Evolutionary conservation across 2,329 filamentous ascomycete species (phyloP), one percentile per base, ranked within the genome.

Genomic region (Lithohypha guttulata): DNA sequence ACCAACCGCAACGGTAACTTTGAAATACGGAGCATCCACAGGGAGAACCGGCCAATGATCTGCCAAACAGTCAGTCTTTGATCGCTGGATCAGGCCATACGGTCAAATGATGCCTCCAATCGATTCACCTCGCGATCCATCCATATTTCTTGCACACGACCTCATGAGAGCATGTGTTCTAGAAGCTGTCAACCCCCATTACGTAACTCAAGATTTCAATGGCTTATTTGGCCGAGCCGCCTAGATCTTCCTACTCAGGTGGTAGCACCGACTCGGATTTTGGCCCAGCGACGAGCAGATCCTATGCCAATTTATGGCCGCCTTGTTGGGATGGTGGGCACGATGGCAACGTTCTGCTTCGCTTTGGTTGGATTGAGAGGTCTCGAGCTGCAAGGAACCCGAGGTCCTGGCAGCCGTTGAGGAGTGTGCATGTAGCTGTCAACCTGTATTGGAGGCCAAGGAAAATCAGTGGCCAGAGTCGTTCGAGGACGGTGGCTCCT

Each of bases 251-350:
- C 17, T 13, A 11, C 17, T 14, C 27, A 29, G 27, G 27, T 29
- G 27, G n/a, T 29, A 29, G 27, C 27, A 29, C 27, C 27, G 27
- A 29, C 27, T 29, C 27, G 27, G 27, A 29, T 29, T 14, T 29
- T 14, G 27, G 27, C 27, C 17, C 27, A 29, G 27, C 17, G 27
- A 29, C 17, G 27, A 29, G 27, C 27, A 29, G 27, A 29, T 29
- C 27, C 27, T 29, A 29, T 14, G 27, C 27, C 27, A 14, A 29
- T 29, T 11, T 14, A 29, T 29, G 27, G 17, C 27, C 27, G n/a
- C 27, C 27, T 29, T 29, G 27, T 29, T 29, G 27, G 27, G 27
- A 29, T 14, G 27, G 17, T 29, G 27, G 17, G 17, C 27, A 29
- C 27, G 27, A 29, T 29, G 27, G 27, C 27, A 29, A 14, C 27